phyloP scores from a whole-genome alignment of 352 stramenopile genomes.

The Discostella stelligera region DNA sequence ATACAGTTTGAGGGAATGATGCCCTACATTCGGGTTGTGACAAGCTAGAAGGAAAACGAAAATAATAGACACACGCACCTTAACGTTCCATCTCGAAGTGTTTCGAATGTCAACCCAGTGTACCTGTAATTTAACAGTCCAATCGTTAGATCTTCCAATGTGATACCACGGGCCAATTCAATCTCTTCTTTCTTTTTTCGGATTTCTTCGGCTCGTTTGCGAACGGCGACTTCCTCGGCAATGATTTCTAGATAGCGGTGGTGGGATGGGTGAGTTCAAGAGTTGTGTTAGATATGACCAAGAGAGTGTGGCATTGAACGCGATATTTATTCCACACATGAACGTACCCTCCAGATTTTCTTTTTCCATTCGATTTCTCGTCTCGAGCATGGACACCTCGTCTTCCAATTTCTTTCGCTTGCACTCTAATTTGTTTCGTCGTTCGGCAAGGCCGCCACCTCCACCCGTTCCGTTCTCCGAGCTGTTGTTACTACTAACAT shows the following conservation, averaged over 20 bases:
- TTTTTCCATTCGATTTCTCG: slow-evolving; percentile 29
- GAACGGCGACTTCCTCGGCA: slow-evolving; percentile 21
- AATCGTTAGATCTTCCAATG: slow-evolving; percentile 75
- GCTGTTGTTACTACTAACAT: background rate
- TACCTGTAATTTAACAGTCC: slow-evolving; percentile 77
- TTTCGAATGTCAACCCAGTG: slow-evolving; percentile 66
- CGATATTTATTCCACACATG: background rate
- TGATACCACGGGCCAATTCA: slow-evolving; percentile 62
- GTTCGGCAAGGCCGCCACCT: slow-evolving; percentile 17
- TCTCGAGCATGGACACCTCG: slow-evolving; percentile 19
- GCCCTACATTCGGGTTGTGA: background rate
- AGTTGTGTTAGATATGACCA: background rate
- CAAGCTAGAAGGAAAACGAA: slow-evolving; percentile 2
- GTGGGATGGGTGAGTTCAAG: background rate
- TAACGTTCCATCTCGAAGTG: slow-evolving; percentile 42
- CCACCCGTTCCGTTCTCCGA: slow-evolving; percentile 25
- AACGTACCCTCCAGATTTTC: slow-evolving; percentile 40
- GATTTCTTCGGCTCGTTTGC: slow-evolving; percentile 47
- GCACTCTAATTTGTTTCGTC: slow-evolving; percentile 36
- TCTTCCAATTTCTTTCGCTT: slow-evolving; percentile 33
- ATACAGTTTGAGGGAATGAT: background rate
- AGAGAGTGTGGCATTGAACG: background rate
- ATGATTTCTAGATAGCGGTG: slow-evolving; percentile 26
- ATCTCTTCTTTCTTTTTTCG: slow-evolving; percentile 51
- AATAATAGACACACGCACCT: slow-evolving; percentile 50